Conservation (phyloP, 2,329 filamentous ascomycete species). For the Hypoxylon sp. region DNA sequence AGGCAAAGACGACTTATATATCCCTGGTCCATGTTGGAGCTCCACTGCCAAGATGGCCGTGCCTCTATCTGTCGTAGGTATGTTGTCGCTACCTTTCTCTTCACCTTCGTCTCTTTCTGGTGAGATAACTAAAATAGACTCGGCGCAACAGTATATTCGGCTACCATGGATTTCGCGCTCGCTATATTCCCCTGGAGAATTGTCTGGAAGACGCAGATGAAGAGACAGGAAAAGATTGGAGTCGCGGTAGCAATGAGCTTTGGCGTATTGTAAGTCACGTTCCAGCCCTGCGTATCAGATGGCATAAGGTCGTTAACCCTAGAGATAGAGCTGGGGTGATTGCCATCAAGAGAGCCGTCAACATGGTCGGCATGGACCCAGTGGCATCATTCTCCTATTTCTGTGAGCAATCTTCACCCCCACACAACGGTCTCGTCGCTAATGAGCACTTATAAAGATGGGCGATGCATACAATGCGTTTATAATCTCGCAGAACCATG, state of each 20-base stretch:
- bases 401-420: constrained; percentile 24
- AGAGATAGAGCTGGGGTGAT: constrained; percentile 19
- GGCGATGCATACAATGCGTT: constrained; percentile 23
- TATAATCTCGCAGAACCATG: constrained; percentile 26
- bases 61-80: constrained; percentile 26
- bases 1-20: constrained; percentile 15
- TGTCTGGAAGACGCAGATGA: constrained; percentile 21
- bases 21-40: constrained; percentile 24
- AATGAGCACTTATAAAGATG: constrained; percentile 9
- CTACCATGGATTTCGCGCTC: constrained; percentile 22
- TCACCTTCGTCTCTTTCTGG: not conserved
- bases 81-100: not conserved
- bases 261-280: constrained; percentile 18
- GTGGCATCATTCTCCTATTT: constrained; percentile 22
- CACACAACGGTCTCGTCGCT: not conserved
- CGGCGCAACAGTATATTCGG: constrained; percentile 15
- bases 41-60: constrained; percentile 20
- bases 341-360: constrained; percentile 19
- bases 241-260: constrained; percentile 29
- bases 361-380: constrained; percentile 16
- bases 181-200: constrained; percentile 24
- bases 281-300: not conserved
- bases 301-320: not conserved
- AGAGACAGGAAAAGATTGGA: constrained; percentile 21
- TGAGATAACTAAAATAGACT: not conserved